Evolutionary conservation across 129 eudicot genomes (phyloP).

Genomic region (Artemisia annua): DNA sequence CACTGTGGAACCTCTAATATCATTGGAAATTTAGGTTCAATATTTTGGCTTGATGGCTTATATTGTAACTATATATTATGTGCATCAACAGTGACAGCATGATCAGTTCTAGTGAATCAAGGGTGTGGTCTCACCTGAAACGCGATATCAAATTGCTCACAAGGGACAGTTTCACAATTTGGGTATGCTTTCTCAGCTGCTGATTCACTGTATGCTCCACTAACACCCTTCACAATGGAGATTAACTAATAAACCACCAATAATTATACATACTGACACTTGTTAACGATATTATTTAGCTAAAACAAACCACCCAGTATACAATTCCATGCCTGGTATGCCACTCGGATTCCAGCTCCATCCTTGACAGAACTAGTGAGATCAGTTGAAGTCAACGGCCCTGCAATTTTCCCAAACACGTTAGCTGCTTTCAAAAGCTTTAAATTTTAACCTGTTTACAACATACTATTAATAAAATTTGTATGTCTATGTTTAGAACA

Average conservation of each 20-base stretch:
- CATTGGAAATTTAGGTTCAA: background rate
- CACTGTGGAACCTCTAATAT: background rate
- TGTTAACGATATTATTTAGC: background rate
- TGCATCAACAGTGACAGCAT: background rate
- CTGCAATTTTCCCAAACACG: slow-evolving; percentile 40
- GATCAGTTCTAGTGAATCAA: slow-evolving; percentile 10
- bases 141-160: slow-evolving; percentile 90
- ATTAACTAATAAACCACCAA: background rate
- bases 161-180: slow-evolving; percentile 81
- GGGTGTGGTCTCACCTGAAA: slow-evolving; percentile 52
- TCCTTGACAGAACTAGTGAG: slow-evolving; percentile 40
- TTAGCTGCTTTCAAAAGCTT: slow-evolving; percentile 8
- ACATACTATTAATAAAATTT: too few species aligned
- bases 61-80: background rate
- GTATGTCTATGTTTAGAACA: too few species aligned
- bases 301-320: slow-evolving; percentile 22
- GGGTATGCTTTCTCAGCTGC: slow-evolving; percentile 93
- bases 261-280: background rate
- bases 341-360: slow-evolving; percentile 75
- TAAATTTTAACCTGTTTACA: background rate
- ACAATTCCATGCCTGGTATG: slow-evolving; percentile 65
- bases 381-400: slow-evolving; percentile 58
- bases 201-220: slow-evolving; percentile 88
- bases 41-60: background rate
- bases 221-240: slow-evolving; percentile 58